Base-by-base conservation (phyloP, 768 basidiomycete species). In the Suillus tomentosus region DNA sequence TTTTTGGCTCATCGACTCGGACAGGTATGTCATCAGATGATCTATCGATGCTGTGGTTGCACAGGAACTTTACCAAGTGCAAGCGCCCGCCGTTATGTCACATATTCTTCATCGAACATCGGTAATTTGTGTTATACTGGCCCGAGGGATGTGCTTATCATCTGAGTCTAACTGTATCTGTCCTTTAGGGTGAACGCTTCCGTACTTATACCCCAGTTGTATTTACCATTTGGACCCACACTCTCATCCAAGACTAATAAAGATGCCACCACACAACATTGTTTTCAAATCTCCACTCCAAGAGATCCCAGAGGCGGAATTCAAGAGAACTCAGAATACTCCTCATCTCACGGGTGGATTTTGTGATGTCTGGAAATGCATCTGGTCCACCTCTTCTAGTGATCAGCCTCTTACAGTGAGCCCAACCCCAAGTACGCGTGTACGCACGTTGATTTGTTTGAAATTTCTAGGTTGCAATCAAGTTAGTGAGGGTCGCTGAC, bases 291-390 rank as follows among this genome's bases (percentile, higher is more conserved):
- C 9, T 17, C 39, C 17, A 11, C 24, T 58, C 57, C 27, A 19
- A 17, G 57, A 42, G 39, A 40, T 58, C 17, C 57, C 57, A 58
- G 17, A 11, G 10, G 17, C 3, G 10, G 17, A 58, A 27, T 24
- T 58, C 39, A 27, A 1, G 10, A 27, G 1, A 27, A 27, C 27
- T 7, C 24, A 58, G 5, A 10, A 7, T 19, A 27, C 5, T 42
- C 24, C 57, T 58, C 1, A 58, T 13, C 1, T 27, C 10, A 19
- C 39, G 0, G 57, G 57, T 19, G 39, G 57, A 10, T 58, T 42
- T 42, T 40, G 57, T 19, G 57, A 58, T 10, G 39, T 58, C 39
- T 58, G 57, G 57, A 42, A 58, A 42, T 58, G 57, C 17, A 19
- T 0, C 17, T 58, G 40, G 39, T 42, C 24, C 9, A 24, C 39